A percentile compares a stretch with the other conserved stretches of the same genome.
phyloP scores from a whole-genome alignment of 2,329 filamentous ascomycete species.

The Colletotrichum plurivorum region DNA sequence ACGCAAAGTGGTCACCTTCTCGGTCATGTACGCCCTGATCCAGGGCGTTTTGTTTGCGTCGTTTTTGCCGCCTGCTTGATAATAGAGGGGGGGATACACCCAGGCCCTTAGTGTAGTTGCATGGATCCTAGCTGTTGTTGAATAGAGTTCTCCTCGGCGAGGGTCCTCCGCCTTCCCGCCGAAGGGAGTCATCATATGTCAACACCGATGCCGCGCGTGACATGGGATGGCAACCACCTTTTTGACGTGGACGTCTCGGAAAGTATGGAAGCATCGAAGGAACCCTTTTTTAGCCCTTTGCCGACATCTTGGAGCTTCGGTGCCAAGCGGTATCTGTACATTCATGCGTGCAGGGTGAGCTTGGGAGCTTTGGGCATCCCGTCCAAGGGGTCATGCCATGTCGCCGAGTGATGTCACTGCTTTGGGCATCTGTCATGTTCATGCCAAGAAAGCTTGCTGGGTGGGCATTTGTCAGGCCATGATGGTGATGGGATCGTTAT shows the following conservation, averaged over 20 bases:
- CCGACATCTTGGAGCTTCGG: not conserved
- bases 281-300: conserved; percentile 6
- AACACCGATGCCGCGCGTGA: not conserved
- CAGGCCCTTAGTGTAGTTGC: not conserved
- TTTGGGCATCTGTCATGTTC: conserved; percentile 5
- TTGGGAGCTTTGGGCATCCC: conserved; percentile 9
- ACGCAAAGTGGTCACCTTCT: conserved; percentile 70
- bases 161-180: not conserved
- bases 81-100: not conserved
- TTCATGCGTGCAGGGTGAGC: not conserved
- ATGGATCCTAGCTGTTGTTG: not conserved
- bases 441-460: conserved; percentile 13
- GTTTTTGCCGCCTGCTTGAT: conserved; percentile 86
- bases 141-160: conserved; percentile 17
- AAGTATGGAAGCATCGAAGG: conserved; percentile 17
- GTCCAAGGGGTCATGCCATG: not conserved
- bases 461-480: not conserved
- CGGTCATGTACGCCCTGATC: conserved; percentile 85
- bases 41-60: conserved; percentile 89
- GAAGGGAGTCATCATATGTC: not conserved
- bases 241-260: conserved; percentile 4
- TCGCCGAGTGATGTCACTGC: conserved; percentile 22
- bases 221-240: conserved; percentile 13
- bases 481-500: not conserved
- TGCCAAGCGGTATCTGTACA: too few species aligned